These are phyloP conservation scores for Agaricus bisporus DNA, from an alignment of 768 basidiomycete genomes.

Conservation along the genomic window DNA sequence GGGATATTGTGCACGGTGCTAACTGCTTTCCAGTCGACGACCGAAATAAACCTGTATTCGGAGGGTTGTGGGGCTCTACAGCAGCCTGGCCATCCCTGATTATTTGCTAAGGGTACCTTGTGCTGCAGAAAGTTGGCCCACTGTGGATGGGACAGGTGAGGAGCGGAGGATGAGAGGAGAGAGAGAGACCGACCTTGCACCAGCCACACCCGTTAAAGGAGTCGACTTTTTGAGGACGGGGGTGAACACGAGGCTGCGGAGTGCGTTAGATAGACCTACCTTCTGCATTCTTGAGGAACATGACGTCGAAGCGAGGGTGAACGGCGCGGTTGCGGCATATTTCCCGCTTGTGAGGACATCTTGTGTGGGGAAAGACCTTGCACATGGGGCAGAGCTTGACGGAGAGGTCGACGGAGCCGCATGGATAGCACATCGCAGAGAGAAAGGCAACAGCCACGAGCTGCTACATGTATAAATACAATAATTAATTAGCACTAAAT, in stretches of 20 bases:
- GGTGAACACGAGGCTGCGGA: slow-evolving; percentile 2
- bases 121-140: slow-evolving; percentile 60
- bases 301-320: slow-evolving; percentile 74
- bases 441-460: slow-evolving; percentile 15
- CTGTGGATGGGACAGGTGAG: slow-evolving; percentile 31
- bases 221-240: slow-evolving; percentile 41
- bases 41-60: slow-evolving; percentile 59
- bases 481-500: slow-evolving; percentile 9
- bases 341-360: slow-evolving; percentile 73
- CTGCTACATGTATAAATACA: slow-evolving; percentile 6
- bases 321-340: slow-evolving; percentile 67
- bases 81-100: slow-evolving; percentile 85
- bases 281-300: slow-evolving; percentile 84
- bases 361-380: slow-evolving; percentile 69
- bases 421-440: slow-evolving; percentile 62
- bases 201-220: slow-evolving; percentile 84
- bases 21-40: slow-evolving; percentile 78
- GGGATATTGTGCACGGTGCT: slow-evolving; percentile 67
- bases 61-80: slow-evolving; percentile 64
- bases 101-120: slow-evolving; percentile 50
- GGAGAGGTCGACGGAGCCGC: slow-evolving; percentile 64
- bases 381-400: slow-evolving; percentile 76
- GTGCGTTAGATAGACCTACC: slow-evolving; percentile 37
- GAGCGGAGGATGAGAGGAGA: slow-evolving; percentile 17
- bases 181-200: slow-evolving; percentile 62